These are phyloP conservation scores for Teunomyces barrocoloradensis DNA, from an alignment of 805 yeast genomes.

Conservation along the genomic window DNA sequence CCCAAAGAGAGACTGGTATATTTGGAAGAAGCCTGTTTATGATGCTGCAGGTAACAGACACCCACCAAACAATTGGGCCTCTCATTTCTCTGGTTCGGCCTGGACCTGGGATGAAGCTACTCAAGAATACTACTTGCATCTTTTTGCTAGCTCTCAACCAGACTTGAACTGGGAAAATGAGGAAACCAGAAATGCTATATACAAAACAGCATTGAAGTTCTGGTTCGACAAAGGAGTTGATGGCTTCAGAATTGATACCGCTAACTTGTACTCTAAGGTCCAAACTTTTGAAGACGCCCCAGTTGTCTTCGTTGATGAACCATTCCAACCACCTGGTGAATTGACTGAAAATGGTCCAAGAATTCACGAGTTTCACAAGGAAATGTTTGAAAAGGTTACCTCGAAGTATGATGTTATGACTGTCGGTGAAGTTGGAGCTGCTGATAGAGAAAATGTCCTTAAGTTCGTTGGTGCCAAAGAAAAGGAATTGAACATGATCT, in stretches of 20 bases:
- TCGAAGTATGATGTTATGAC: conserved; percentile 52
- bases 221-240: conserved; percentile 59
- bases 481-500: conserved; percentile 42
- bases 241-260: conserved; percentile 59
- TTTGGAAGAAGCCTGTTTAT: conserved; percentile 52
- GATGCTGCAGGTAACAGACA: conserved; percentile 48
- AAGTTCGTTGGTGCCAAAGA: conserved; percentile 41
- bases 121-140: conserved; percentile 52
- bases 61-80: conserved; percentile 58
- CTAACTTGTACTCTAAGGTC: conserved; percentile 51
- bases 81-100: conserved; percentile 53
- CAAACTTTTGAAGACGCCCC: conserved; percentile 49
- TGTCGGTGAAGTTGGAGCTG: conserved; percentile 54
- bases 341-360: conserved; percentile 48
- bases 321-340: conserved; percentile 38
- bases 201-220: conserved; percentile 46
- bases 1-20: conserved; percentile 61
- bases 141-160: conserved; percentile 55
- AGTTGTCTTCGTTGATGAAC: conserved; percentile 36
- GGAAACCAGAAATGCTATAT: conserved; percentile 37
- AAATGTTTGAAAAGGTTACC: conserved; percentile 43
- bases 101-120: conserved; percentile 57
- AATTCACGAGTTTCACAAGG: conserved; percentile 57
- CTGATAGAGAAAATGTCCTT: conserved; percentile 40
- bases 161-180: conserved; percentile 62